Conservation (phyloP, 805 yeast species). For the Wickerhamiella allomyrinae region DNA sequence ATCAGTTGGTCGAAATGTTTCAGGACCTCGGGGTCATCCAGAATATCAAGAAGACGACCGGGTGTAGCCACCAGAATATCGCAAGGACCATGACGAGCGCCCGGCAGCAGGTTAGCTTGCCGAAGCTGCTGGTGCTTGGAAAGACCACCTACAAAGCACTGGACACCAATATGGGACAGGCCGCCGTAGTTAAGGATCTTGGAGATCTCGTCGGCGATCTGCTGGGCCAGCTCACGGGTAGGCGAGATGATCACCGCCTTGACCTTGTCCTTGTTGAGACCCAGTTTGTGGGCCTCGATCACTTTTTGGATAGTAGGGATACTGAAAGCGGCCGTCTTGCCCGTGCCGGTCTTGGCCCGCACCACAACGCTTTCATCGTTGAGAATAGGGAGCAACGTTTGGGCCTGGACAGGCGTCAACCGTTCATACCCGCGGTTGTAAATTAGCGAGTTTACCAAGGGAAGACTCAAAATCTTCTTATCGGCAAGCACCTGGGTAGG, state of each 20-base stretch:
- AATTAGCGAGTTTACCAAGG: conserved; percentile 23
- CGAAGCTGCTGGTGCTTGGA: conserved; percentile 28
- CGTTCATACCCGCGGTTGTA: conserved; percentile 22
- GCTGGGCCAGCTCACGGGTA: conserved; percentile 81
- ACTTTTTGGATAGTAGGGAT: conserved; percentile 59
- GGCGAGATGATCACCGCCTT: conserved; percentile 67
- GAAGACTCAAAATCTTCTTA: conserved; percentile 17
- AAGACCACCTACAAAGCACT: conserved; percentile 57
- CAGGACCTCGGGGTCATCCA: conserved; percentile 33
- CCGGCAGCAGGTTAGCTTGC: conserved; percentile 21
- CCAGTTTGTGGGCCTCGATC: conserved; percentile 25
- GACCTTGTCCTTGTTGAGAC: conserved; percentile 27
- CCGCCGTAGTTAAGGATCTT: conserved; percentile 30
- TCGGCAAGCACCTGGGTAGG: conserved; percentile 19
- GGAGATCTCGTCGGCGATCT: conserved; percentile 52
- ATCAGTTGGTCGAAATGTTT: conserved; percentile 38
- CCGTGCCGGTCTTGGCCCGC: conserved; percentile 91
- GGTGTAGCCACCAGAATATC: conserved; percentile 78
- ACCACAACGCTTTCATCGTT: conserved; percentile 58
- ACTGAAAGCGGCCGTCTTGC: conserved; percentile 82
- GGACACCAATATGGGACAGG: conserved; percentile 26
- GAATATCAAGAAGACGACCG: conserved; percentile 59
- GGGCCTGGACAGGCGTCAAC: conserved; percentile 27
- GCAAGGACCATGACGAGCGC: conserved; percentile 26
- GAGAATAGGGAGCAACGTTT: conserved; percentile 50